These are phyloP conservation scores for Ustilago cynodontis DNA, from an alignment of 1,284 basidiomycete species.

Conservation along the genomic window DNA sequence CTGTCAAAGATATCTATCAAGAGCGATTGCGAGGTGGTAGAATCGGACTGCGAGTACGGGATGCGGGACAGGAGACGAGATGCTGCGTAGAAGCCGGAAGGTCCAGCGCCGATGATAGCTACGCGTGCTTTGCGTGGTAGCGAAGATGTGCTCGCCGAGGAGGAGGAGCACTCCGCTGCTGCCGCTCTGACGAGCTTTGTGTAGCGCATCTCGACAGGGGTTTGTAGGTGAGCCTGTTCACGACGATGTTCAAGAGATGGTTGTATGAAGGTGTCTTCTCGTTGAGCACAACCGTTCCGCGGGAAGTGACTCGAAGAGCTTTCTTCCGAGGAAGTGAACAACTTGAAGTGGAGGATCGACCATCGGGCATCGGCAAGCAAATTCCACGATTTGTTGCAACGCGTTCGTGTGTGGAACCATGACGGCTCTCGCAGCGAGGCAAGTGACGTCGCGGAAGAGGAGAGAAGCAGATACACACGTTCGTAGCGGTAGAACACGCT, in stretches of 20 bases:
- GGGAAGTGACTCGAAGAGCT: neutral
- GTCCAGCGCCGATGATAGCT: slow-evolving; percentile 88
- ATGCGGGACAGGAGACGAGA: slow-evolving; percentile 58
- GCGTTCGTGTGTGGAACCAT: neutral
- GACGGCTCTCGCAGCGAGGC: no score
- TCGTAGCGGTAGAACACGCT: neutral
- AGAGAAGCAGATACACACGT: slow-evolving; percentile 3
- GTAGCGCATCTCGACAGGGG: slow-evolving; percentile 5
- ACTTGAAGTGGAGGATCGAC: neutral
- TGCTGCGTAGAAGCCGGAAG: slow-evolving; percentile 94
- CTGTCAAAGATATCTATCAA: slow-evolving; percentile 89
- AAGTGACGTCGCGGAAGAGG: slow-evolving; percentile 12
- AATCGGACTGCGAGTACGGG: slow-evolving; percentile 19
- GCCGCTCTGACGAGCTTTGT: slow-evolving; percentile 19
- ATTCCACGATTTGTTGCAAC: neutral
- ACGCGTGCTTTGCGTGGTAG: slow-evolving; percentile 69
- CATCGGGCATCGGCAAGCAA: neutral
- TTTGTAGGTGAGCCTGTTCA: neutral
- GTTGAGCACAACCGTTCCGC: neutral
- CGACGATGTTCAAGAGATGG: neutral
- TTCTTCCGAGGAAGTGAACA: neutral
- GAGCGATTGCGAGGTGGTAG: slow-evolving; percentile 31
- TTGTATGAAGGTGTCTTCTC: neutral
- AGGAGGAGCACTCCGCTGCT: slow-evolving; percentile 7
- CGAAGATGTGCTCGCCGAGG: slow-evolving; percentile 6